These are phyloP conservation scores for Evernia prunastri DNA, from an alignment of 495 filamentous ascomycete species.

Conservation along the genomic window DNA sequence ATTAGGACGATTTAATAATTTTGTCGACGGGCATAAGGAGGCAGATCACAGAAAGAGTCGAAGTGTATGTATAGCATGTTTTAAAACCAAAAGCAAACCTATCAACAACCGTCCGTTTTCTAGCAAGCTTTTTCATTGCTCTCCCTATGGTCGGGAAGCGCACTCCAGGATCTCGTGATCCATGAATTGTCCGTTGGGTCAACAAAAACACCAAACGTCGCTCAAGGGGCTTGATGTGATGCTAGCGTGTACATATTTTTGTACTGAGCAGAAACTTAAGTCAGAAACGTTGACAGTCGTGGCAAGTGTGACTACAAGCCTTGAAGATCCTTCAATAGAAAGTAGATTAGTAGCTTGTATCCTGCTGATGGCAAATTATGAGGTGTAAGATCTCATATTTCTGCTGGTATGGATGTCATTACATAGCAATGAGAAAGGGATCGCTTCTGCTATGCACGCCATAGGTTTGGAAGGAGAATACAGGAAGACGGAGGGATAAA, in stretches of 20 bases:
- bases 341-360: not conserved
- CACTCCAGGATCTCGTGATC: not conserved
- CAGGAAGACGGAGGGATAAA: not conserved
- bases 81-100: not conserved
- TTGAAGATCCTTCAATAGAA: not conserved
- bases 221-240: not conserved
- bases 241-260: not conserved
- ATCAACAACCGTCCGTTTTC: not conserved
- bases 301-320: not conserved
- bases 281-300: not conserved
- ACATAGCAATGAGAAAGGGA: not conserved
- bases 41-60: not conserved
- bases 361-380: not conserved
- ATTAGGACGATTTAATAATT: not conserved
- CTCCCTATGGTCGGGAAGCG: not conserved
- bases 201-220: not conserved
- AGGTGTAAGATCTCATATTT: not conserved
- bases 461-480: not conserved
- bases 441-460: not conserved
- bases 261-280: not conserved
- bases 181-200: not conserved
- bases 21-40: not conserved
- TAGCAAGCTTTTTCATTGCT: not conserved
- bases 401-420: not conserved
- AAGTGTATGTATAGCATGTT: not conserved